Percentiles rank a stretch among this genome's conserved stretches.
These are phyloP conservation scores for Rugonectria rugulosa DNA, from an alignment of 2,329 filamentous ascomycete species.

Conservation along the genomic window DNA sequence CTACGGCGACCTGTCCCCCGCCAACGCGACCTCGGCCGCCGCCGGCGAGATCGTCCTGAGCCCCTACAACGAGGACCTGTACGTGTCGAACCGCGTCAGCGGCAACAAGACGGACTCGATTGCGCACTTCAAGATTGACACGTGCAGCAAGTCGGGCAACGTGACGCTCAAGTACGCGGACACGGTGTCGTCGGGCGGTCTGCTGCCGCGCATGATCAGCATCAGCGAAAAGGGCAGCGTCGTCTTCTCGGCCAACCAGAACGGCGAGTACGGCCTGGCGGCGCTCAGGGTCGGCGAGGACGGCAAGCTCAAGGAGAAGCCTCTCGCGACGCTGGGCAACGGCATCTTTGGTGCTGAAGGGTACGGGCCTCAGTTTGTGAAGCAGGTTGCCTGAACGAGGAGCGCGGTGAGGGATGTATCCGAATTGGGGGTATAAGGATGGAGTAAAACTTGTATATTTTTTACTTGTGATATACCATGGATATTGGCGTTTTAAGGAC, in stretches of 20 bases:
- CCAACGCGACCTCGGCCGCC: slow-evolving; percentile 47
- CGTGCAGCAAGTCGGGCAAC: slow-evolving; percentile 24
- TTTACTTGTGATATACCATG: not conserved
- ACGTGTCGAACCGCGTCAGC: slow-evolving; percentile 60
- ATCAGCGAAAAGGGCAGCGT: slow-evolving; percentile 44
- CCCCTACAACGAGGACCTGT: slow-evolving; percentile 53
- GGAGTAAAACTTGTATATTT: not conserved
- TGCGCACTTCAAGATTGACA: slow-evolving; percentile 52
- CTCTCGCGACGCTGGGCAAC: slow-evolving; percentile 37
- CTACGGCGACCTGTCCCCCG: slow-evolving; percentile 48
- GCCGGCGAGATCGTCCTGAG: slow-evolving; percentile 56
- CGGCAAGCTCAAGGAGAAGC: slow-evolving; percentile 41
- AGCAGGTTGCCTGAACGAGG: slow-evolving; percentile 36
- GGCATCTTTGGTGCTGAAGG: slow-evolving; percentile 38
- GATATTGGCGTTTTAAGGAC: not conserved
- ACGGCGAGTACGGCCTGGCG: slow-evolving; percentile 49
- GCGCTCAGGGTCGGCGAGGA: slow-evolving; percentile 45
- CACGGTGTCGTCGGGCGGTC: slow-evolving; percentile 45
- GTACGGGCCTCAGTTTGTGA: slow-evolving; percentile 44
- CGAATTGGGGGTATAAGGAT: not conserved
- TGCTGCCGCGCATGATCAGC: slow-evolving; percentile 57
- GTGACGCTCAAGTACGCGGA: slow-evolving; percentile 45
- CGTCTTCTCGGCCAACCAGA: slow-evolving; percentile 58
- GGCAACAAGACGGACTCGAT: slow-evolving; percentile 56
- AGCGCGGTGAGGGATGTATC: not conserved